Conservation (phyloP, 495 filamentous ascomycete species). For the Penicillium pancosmium region DNA sequence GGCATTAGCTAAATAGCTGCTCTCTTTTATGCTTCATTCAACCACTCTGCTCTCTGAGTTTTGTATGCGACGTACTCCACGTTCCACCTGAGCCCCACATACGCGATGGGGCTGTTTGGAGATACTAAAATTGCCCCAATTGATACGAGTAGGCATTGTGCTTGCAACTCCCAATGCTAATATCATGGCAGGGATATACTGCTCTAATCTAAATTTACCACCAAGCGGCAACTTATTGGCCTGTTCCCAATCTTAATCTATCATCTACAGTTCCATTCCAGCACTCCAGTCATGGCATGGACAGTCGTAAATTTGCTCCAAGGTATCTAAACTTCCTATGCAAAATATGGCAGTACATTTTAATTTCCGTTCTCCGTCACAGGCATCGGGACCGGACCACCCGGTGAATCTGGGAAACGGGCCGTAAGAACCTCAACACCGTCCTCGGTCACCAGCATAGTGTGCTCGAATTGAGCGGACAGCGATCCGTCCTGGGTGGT, state of each 20-base stretch:
- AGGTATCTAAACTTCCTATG: conserved; percentile 21
- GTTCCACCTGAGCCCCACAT: neutral
- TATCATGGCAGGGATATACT: no score
- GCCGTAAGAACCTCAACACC: conserved; percentile 95
- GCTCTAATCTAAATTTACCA: neutral
- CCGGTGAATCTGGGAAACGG: conserved; percentile 76
- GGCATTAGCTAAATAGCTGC: no score
- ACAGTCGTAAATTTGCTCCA: conserved; percentile 22
- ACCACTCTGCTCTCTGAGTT: no score
- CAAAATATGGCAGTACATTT: conserved; percentile 6
- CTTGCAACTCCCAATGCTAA: neutral
- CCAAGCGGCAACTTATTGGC: neutral
- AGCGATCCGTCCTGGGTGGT: conserved; percentile 78
- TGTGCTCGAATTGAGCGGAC: conserved; percentile 94
- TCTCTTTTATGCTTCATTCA: no score
- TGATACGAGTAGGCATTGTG: neutral
- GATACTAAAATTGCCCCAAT: no score
- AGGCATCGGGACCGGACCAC: conserved; percentile 77
- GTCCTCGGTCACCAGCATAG: conserved; percentile 87
- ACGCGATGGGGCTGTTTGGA: neutral
- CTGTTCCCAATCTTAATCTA: neutral
- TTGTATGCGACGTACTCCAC: no score
- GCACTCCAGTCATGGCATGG: conserved; percentile 9
- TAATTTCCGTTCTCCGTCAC: conserved; percentile 14
- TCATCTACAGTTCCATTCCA: neutral